Base-by-base conservation (phyloP, 441 rosid species). In the Corymbia citriodora region DNA sequence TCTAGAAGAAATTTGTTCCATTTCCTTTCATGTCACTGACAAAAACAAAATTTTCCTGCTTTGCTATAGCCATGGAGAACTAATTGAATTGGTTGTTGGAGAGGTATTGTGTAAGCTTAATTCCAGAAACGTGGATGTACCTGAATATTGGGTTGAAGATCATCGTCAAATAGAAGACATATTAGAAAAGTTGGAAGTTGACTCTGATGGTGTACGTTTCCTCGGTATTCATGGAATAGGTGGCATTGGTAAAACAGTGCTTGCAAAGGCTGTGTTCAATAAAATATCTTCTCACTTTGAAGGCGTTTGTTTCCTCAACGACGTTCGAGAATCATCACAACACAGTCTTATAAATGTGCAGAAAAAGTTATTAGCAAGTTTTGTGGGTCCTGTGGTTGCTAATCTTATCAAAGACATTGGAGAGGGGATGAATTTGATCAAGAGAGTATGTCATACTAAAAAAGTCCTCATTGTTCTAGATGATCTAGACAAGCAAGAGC, bases 41-140 rank as follows among this genome's bases (percentile, higher is more conserved):
- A 8, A 72, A 72, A 72, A 18, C 45, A 2, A 29, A 33, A 36
- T 2, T 5, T 74, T 74, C 50, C 10, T 21, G 9, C 1, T 40
- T 40, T 74, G n/a, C 52, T 11, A 10, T 10, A 40, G 52, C n/a
- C 3, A 21, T 4, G 17, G 2, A 74, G 85, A 40, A 40, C 52
- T 7, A 12, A 74, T 23, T 12, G n/a, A 40, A 25, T 74, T 23
- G 85, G n/a, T 74, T 40, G 50, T 40, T 23, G 6, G 7, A 23
- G 52, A 74, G 52, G n/a, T 40, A 21, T 74, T 12, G 9, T 1
- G 10, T 40, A 40, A 12, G 6, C 10, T 74, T 21, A 21, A 23
- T 23, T 50, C n/a, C 85, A 19, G 13, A 21, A 5, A n/a, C 0
- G 21, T 15, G 25, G 14, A 53, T 18, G 3, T n/a, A 16, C 55